Percentiles rank a stretch among this genome's conserved stretches.
phyloP scores from a whole-genome alignment of 164 flowering plant genomes.

The Litsea cubeba region DNA sequence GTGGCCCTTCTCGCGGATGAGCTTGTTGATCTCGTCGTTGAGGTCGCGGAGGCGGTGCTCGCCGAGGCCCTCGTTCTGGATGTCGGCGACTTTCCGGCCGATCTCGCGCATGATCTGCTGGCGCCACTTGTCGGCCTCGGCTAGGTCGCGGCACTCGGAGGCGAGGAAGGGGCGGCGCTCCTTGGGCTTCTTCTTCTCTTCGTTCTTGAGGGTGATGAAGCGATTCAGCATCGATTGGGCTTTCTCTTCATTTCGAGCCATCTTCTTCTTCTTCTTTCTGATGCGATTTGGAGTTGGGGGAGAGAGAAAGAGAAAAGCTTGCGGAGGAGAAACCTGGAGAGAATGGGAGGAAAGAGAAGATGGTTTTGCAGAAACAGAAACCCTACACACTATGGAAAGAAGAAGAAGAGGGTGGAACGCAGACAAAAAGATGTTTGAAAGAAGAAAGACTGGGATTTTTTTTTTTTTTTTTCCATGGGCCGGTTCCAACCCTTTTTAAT shows the following conservation, averaged over 20 bases:
- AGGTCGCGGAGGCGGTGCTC: conserved; percentile 87
- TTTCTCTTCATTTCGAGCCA: conserved; percentile 98
- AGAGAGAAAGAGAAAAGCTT: no score
- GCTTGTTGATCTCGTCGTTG: conserved; percentile 91
- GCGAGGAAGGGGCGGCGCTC: conserved; percentile 92
- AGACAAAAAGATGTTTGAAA: no score
- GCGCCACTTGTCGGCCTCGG: conserved; percentile 93
- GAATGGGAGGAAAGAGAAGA: no score
- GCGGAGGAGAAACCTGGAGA: no score
- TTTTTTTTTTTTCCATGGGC: no score
- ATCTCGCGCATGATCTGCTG: conserved; percentile 96
- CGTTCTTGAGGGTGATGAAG: conserved; percentile 62
- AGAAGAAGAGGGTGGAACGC: no score
- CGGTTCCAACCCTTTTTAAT: no score
- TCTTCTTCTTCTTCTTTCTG: conserved; percentile 5
- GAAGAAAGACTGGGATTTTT: no score
- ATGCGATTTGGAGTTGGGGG: no score
- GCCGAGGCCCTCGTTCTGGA: conserved; percentile 91
- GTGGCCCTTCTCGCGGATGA: conserved; percentile 74
- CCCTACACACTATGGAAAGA: no score
- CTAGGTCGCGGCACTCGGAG: conserved; percentile 88
- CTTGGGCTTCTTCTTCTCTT: conserved; percentile 89
- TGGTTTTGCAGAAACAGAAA: no score
- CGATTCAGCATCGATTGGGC: conserved; percentile 97
- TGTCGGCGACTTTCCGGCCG: conserved; percentile 85